A percentile compares a stretch with the other conserved stretches of the same genome.
Evolutionary conservation across 2,329 filamentous ascomycete genomes (phyloP).

Genomic region (Aspergillus candidus): DNA sequence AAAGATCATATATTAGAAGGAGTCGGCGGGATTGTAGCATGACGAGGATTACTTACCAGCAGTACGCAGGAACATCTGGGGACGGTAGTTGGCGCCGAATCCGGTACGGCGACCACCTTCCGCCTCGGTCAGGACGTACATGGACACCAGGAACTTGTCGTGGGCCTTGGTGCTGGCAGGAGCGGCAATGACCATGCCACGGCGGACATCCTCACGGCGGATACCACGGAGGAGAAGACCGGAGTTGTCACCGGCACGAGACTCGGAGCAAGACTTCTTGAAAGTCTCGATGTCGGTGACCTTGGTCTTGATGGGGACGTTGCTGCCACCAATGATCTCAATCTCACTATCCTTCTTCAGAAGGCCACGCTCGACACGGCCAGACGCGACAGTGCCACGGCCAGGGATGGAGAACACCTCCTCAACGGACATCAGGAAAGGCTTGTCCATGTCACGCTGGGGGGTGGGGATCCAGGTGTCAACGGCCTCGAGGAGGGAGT

Average conservation of each 20-base stretch:
- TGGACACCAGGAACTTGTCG: constrained; percentile 86
- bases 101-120: constrained; percentile 96
- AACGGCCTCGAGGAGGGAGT: constrained; percentile 82
- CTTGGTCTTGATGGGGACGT: constrained; percentile 87
- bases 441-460: constrained; percentile 89
- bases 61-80: constrained; percentile 92
- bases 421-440: constrained; percentile 98
- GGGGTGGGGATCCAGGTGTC: constrained; percentile 97
- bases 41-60: constrained; percentile 57
- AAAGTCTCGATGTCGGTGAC: constrained; percentile 99
- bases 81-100: constrained; percentile 93
- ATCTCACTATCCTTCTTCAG: constrained; percentile 93
- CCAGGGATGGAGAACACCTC: constrained; percentile 85
- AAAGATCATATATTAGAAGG: constrained; percentile 3
- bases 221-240: constrained; percentile 93
- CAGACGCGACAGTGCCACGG: constrained; percentile 93
- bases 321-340: constrained; percentile 85
- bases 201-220: constrained; percentile 86
- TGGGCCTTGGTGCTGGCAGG: constrained; percentile 81
- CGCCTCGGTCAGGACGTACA: constrained; percentile 96
- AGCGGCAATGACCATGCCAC: constrained; percentile 88
- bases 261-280: constrained; percentile 98
- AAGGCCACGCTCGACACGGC: constrained; percentile 91
- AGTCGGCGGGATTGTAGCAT: constrained; percentile 14
- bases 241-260: constrained; percentile 94